Evolutionary conservation across 1,284 basidiomycete species (phyloP), one percentile per base, ranked within the genome.

Genomic region (Testicularia cyperi): DNA sequence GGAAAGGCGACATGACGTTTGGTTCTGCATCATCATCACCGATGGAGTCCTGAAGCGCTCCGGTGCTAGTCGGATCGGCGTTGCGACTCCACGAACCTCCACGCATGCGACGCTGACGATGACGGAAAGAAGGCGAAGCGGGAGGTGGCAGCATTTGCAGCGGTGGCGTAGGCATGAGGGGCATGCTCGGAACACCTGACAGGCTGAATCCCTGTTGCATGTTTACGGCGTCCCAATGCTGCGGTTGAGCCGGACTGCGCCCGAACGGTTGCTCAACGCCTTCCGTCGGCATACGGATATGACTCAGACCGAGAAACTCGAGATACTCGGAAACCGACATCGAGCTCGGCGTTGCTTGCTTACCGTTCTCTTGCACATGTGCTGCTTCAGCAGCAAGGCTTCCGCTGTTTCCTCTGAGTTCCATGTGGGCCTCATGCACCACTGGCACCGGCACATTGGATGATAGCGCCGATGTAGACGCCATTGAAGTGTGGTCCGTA

Each of bases 81-180:
- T n/a, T n/a, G n/a, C n/a, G n/a, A n/a, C n/a, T n/a, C n/a, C n/a
- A n/a, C n/a, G n/a, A n/a, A n/a, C n/a, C n/a, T n/a, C n/a, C n/a
- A n/a, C n/a, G n/a, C n/a, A n/a, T n/a, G n/a, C n/a, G n/a, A n/a
- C n/a, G n/a, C n/a, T n/a, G n/a, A n/a, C n/a, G n/a, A n/a, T n/a
- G 23, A n/a, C 44, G 46, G 22, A 58, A 57, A 7, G 51, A 47
- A 5, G 64, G 64, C 3, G 65, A 65, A 2, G 53, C 44, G 2
- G 69, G 57, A 6, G 69, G 69, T 4, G 69, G 69, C 2, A 70
- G 51, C 69, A 70, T 68, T 35, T 67, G 57, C 19, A 68, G 39
- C 14, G 69, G 62, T 8, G 69, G 61, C 6, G 60, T 60, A 22
- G 69, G 65, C 61, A 67, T 72, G 21, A 70, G 27, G 2, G 66